phyloP scores from a whole-genome alignment of 257 asterid genomes.

The Solanum dulcamara region DNA sequence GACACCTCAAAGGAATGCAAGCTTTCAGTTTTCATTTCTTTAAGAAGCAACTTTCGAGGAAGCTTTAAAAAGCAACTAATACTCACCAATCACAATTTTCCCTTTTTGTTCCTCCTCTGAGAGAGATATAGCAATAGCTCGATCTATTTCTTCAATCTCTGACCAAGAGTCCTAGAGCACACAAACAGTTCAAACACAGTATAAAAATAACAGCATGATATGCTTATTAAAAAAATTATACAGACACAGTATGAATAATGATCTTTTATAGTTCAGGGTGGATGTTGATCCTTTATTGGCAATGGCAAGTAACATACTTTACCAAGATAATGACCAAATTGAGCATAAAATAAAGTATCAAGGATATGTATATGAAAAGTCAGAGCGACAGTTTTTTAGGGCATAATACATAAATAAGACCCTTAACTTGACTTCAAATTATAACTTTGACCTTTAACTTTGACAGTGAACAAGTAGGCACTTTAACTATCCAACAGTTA shows the following conservation, averaged over 20 bases:
- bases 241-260: background rate
- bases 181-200: background rate
- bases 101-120: conserved; percentile 64
- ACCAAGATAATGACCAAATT: background rate
- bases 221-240: background rate
- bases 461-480: no score
- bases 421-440: no score
- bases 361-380: background rate
- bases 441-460: no score
- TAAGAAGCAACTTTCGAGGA: background rate
- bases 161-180: conserved; percentile 37
- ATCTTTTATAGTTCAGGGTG: background rate
- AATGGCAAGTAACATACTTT: background rate
- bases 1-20: background rate
- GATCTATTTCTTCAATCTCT: conserved; percentile 68
- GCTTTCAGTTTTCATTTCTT: background rate
- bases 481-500: no score
- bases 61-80: background rate
- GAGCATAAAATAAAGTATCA: background rate
- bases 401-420: no score
- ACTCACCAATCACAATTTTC: conserved; percentile 41
- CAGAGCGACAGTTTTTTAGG: background rate
- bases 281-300: background rate
- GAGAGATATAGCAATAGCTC: conserved; percentile 77
- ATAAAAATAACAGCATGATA: background rate